Conservation (phyloP, 2,329 filamentous ascomycete genomes). For the Tetracladium maxilliforme region DNA sequence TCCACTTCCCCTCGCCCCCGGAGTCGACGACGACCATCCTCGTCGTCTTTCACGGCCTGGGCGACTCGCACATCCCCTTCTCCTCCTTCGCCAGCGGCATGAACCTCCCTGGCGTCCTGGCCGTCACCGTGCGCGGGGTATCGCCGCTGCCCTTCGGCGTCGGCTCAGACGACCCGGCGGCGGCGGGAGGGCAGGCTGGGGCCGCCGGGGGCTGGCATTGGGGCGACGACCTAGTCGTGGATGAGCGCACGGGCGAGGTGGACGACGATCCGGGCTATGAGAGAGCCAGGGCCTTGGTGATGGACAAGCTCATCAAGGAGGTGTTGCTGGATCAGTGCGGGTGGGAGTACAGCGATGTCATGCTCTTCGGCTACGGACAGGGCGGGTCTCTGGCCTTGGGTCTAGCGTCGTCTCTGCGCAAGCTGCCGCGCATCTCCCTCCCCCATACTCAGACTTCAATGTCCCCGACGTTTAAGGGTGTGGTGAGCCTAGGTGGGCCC, state of each 20-base stretch:
- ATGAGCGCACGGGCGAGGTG: conserved; percentile 31
- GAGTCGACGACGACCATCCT: conserved; percentile 38
- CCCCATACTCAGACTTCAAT: too few relatives aligned
- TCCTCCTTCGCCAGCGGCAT: conserved; percentile 40
- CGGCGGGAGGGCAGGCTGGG: conserved; percentile 43
- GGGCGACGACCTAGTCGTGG: conserved; percentile 43
- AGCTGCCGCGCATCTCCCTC: conserved; percentile 8
- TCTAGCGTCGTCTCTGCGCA: conserved; percentile 11
- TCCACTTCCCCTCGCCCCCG: conserved; percentile 20
- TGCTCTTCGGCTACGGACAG: conserved; percentile 40
- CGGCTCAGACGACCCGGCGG: conserved; percentile 10
- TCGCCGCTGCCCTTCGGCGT: conserved; percentile 39
- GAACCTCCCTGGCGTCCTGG: conserved; percentile 48
- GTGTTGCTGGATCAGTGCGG: conserved; percentile 30
- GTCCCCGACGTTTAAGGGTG: conserved; percentile 41
- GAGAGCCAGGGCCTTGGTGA: conserved; percentile 21
- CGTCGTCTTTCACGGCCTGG: conserved; percentile 53
- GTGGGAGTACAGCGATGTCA: conserved; percentile 29
- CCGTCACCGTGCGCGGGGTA: conserved; percentile 46
- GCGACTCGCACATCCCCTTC: conserved; percentile 46
- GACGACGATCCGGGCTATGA: conserved; percentile 38
- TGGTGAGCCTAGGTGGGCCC: conserved; percentile 46
- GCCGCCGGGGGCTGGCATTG: too few relatives aligned
- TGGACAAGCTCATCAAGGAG: conserved; percentile 24
- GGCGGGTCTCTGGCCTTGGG: conserved; percentile 38